phyloP scores from a whole-genome alignment of 169 alveolate species.

The Cryptosporidium xiaoi region DNA sequence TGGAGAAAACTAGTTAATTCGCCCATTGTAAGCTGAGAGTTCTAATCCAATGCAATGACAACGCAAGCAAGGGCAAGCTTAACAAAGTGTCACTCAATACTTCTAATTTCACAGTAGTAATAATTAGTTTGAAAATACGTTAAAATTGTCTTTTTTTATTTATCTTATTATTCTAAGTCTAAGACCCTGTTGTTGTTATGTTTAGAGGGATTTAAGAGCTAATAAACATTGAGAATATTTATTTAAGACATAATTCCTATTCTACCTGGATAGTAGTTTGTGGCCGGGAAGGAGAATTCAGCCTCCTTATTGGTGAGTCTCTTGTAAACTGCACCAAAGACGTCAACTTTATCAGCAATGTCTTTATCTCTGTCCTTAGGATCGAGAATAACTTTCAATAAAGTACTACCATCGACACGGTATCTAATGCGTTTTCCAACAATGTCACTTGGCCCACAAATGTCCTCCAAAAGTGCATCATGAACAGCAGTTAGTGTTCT shows the following conservation, averaged over 20 bases:
- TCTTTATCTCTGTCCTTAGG: constrained; percentile 95
- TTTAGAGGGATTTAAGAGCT: too few relatives aligned
- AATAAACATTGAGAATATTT: neutral
- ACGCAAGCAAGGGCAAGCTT: too few relatives aligned
- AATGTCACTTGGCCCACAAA: constrained; percentile 93
- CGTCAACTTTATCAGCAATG: constrained; percentile 93
- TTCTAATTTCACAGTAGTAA: too few relatives aligned
- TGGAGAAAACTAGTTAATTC: too few relatives aligned
- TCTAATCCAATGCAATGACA: too few relatives aligned
- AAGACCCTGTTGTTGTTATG: too few relatives aligned
- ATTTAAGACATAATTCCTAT: constrained; percentile 62
- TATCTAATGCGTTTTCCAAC: constrained; percentile 93
- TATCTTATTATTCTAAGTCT: too few relatives aligned
- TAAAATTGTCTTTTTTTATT: too few relatives aligned
- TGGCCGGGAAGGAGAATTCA: constrained; percentile 86
- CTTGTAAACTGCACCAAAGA: constrained; percentile 93
- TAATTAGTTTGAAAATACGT: too few relatives aligned
- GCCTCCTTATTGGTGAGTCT: constrained; percentile 94
- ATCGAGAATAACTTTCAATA: constrained; percentile 92
- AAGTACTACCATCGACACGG: constrained; percentile 92
- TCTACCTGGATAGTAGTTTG: constrained; percentile 74
- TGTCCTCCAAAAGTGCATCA: constrained; percentile 95
- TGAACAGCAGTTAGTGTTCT: constrained; percentile 96
- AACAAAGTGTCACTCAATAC: too few relatives aligned
- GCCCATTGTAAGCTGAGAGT: too few relatives aligned